Evolutionary conservation across 805 yeast species (phyloP).

Genomic region (Myxozyma neglecta): DNA sequence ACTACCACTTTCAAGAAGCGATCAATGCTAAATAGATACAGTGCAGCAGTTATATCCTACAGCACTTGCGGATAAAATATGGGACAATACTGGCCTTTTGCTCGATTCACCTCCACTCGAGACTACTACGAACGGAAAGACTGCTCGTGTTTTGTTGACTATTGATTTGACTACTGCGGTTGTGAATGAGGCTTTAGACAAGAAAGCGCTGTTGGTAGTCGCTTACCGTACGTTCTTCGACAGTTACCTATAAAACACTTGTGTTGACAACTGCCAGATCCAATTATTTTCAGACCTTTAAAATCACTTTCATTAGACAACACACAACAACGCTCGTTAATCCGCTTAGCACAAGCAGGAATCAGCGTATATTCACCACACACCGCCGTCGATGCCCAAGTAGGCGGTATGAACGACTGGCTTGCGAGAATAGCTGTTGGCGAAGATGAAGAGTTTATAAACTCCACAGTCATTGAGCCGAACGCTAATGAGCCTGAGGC

Average conservation of each 20-base stretch:
- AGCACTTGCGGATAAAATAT: conserved; percentile 75
- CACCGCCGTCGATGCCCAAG: conserved; percentile 91
- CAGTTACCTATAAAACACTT: background rate
- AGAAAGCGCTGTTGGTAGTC: conserved; percentile 55
- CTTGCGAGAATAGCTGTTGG: conserved; percentile 59
- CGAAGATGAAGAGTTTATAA: conserved; percentile 35
- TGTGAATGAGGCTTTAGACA: conserved; percentile 74
- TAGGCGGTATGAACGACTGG: conserved; percentile 95
- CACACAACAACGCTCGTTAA: conserved; percentile 78
- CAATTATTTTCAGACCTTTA: conserved; percentile 87
- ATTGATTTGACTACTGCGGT: conserved; percentile 83
- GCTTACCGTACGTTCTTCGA: conserved; percentile 58
- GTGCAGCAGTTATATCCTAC: conserved; percentile 80
- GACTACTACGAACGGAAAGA: conserved; percentile 19
- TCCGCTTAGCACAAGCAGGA: conserved; percentile 71
- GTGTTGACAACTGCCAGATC: conserved; percentile 45
- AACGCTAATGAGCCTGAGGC: conserved; percentile 46
- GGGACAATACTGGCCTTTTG: conserved; percentile 95
- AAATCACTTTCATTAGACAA: conserved; percentile 66
- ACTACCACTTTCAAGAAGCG: background rate
- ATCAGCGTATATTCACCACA: conserved; percentile 93
- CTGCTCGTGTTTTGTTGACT: conserved; percentile 58
- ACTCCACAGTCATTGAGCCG: conserved; percentile 67
- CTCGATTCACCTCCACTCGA: conserved; percentile 58
- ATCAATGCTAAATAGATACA: background rate